Base-by-base conservation (phyloP, 1,139 yeast genomes). In the Kazachstania sp. region DNA sequence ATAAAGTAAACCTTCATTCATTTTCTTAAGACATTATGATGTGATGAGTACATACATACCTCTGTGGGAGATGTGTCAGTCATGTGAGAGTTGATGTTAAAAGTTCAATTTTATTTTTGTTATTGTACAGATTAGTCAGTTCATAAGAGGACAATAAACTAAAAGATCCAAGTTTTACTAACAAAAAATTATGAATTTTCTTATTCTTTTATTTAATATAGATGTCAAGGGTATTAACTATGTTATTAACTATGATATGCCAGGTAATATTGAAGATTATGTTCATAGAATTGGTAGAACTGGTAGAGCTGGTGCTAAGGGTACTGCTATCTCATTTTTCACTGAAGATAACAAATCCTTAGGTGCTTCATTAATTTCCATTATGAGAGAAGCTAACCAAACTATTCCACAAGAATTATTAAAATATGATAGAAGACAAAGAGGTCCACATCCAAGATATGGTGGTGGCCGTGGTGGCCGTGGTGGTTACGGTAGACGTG, bases 241-340 rank as follows among this genome's bases (percentile, higher is more conserved):
- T 63, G 98, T 92, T 52, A 78, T 92, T 66, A 92, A 92, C 81
- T 88, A 78, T 65, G 98, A 92, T 70, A 90, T 90, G 88, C 97
- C 98, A 64, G 88, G 88, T 71, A 92, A 90, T 73, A 86, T 88
- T 66, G 98, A 92, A 74, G 97, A 92, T 73, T 92, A 92, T 69
- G 97, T 92, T 52, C 73, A 69, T 51, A 66, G 73, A 65, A 70
- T 70, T 49, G 97, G 97, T 68, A 87, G 98, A 82, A 90, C 97
- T 54, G 98, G 98, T 69, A 87, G 98, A 80, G 98, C 97, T 57
- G 97, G 97, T 69, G 81, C 87, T 55, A 75, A 77, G 53, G 98
- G 98, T 76, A 88, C 95, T 54, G 97, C 98, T 51, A 81, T 90
- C 57, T 88, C 98, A 11, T 80, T 92, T 70, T 92, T 92, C 78